phyloP scores from a whole-genome alignment of 306 rosid genomes.

The Glycine latifolia region DNA sequence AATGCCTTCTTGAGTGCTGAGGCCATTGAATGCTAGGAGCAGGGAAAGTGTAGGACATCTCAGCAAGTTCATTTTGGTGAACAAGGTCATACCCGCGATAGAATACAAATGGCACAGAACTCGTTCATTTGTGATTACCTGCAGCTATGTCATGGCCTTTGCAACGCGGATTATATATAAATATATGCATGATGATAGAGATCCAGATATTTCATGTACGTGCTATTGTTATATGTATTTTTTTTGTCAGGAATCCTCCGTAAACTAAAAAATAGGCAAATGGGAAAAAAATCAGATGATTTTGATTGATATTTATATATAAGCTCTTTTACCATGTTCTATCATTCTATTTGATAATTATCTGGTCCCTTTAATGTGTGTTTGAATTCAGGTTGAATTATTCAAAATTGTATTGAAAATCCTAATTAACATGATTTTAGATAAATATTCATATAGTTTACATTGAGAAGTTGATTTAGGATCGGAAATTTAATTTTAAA shows the following conservation, averaged over 20 bases:
- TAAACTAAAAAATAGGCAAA: slow-evolving; percentile 34
- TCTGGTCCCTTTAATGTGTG: slow-evolving; percentile 7
- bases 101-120: slow-evolving; percentile 20
- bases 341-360: slow-evolving; percentile 25
- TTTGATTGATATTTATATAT: slow-evolving; percentile 10
- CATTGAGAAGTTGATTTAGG: background rate
- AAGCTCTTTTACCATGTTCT: background rate
- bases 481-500: no score
- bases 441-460: background rate
- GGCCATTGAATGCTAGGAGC: slow-evolving; percentile 54
- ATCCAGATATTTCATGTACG: slow-evolving; percentile 45
- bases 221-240: slow-evolving; percentile 30
- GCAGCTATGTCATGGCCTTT: slow-evolving; percentile 53
- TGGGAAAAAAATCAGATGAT: slow-evolving; percentile 22
- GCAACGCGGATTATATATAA: slow-evolving; percentile 51
- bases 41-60: slow-evolving; percentile 45
- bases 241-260: slow-evolving; percentile 29
- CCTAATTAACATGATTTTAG: background rate
- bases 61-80: slow-evolving; percentile 47
- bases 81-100: background rate
- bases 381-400: background rate
- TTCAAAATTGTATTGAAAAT: background rate
- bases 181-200: slow-evolving; percentile 54
- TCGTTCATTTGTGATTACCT: slow-evolving; percentile 44
- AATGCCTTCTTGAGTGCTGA: slow-evolving; percentile 52